Evolutionary conservation across 2,329 filamentous ascomycete species (phyloP).

Genomic region (Fusarium circinatum): DNA sequence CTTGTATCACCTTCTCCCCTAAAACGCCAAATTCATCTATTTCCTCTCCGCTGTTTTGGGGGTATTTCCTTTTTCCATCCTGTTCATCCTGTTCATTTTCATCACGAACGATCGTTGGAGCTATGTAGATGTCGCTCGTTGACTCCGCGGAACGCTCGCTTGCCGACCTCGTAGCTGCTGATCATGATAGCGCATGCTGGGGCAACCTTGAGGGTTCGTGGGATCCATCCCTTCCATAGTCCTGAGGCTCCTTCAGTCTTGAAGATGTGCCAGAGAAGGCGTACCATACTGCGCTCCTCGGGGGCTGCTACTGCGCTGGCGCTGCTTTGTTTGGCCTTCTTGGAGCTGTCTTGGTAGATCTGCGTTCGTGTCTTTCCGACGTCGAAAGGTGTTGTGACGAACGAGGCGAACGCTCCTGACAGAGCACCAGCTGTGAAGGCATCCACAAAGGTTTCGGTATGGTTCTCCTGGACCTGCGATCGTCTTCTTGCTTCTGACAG

Average conservation of each 20-base stretch:
- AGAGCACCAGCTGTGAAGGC: slow-evolving; percentile 87
- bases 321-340: slow-evolving; percentile 23
- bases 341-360: slow-evolving; percentile 71
- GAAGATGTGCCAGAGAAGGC: slow-evolving; percentile 92
- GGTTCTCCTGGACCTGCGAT: slow-evolving; percentile 74
- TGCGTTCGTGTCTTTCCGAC: slow-evolving; percentile 97
- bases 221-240: slow-evolving; percentile 91
- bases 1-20: slow-evolving; percentile 7
- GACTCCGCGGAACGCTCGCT: slow-evolving; percentile 81
- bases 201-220: slow-evolving; percentile 91
- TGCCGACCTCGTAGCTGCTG: slow-evolving; percentile 95
- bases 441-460: slow-evolving; percentile 82
- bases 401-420: slow-evolving; percentile 85
- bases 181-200: slow-evolving; percentile 99
- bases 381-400: slow-evolving; percentile 94
- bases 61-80: slow-evolving; percentile 23
- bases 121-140: slow-evolving; percentile 63
- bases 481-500: slow-evolving; percentile 59
- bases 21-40: slow-evolving; percentile 38
- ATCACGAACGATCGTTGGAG: slow-evolving; percentile 17
- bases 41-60: background rate
- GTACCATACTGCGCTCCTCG: slow-evolving; percentile 81
- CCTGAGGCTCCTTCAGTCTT: slow-evolving; percentile 82
- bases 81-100: background rate
- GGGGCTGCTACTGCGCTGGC: slow-evolving; percentile 60